Conservation (phyloP, 1,284 basidiomycete species). For the Apiotrichum sp. region DNA sequence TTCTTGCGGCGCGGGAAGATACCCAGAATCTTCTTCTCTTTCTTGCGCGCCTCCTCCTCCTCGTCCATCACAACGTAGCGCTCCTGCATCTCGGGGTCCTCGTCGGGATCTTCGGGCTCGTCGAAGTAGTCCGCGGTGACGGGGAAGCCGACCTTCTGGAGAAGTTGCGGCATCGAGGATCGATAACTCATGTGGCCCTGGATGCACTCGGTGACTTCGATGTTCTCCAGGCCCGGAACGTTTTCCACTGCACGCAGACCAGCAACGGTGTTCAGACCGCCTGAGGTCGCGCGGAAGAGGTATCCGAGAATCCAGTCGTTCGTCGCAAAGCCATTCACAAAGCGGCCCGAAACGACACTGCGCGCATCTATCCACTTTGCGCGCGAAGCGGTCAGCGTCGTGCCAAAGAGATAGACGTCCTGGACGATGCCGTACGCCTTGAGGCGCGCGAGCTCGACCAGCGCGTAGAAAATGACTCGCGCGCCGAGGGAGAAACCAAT, state of each 20-base stretch:
- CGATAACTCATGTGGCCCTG: constrained; percentile 91
- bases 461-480: constrained; percentile 89
- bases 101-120: constrained; percentile 61
- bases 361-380: constrained; percentile 73
- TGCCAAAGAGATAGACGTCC: constrained; percentile 84
- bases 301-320: constrained; percentile 97
- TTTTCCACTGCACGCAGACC: constrained; percentile 73
- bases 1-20: constrained; percentile 43
- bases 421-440: constrained; percentile 88
- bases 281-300: constrained; percentile 84
- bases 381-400: constrained; percentile 74
- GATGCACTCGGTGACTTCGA: constrained; percentile 90
- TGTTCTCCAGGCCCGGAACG: constrained; percentile 82
- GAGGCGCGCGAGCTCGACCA: constrained; percentile 74
- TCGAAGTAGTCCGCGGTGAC: constrained; percentile 87
- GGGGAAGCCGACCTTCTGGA: constrained; percentile 84
- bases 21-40: constrained; percentile 44
- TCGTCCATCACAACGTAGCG: constrained; percentile 33
- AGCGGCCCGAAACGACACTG: constrained; percentile 75
- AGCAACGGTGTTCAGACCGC: constrained; percentile 80
- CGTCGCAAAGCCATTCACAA: constrained; percentile 80
- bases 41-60: constrained; percentile 40
- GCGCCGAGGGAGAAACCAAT: constrained; percentile 92
- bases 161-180: constrained; percentile 82
- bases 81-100: constrained; percentile 41